These are phyloP conservation scores for Withania somnifera DNA, from an alignment of 305 asterid genomes.

Conservation along the genomic window DNA sequence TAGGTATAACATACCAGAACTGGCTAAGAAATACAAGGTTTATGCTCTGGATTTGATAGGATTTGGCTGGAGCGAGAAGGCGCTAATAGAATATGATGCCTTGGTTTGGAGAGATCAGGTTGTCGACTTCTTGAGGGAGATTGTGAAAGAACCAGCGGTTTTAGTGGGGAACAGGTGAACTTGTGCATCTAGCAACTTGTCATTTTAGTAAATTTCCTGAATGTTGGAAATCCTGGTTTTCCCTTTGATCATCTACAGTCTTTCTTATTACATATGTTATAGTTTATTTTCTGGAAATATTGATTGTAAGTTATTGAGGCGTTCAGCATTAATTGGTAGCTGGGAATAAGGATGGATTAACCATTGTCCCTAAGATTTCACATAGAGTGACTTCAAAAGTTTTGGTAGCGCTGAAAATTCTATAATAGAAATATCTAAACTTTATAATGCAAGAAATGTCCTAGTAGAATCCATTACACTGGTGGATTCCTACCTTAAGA, in stretches of 20 bases:
- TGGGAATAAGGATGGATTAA: not conserved
- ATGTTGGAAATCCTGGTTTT: not conserved
- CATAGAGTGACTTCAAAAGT: not conserved
- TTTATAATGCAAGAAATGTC: not conserved
- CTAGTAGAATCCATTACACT: not conserved
- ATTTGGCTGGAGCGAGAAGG: slow-evolving; percentile 98
- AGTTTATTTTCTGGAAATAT: not conserved
- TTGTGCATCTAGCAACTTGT: not conserved
- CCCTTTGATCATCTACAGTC: not conserved
- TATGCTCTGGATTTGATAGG: slow-evolving; percentile 93
- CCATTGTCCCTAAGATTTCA: not conserved
- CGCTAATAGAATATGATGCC: slow-evolving; percentile 82
- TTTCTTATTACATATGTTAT: not conserved
- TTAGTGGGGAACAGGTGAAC: slow-evolving; percentile 89
- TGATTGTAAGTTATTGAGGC: not conserved
- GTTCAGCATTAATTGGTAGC: not conserved
- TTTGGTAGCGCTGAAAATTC: not conserved
- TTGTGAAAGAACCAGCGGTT: slow-evolving; percentile 79
- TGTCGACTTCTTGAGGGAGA: slow-evolving; percentile 69
- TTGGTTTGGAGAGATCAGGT: slow-evolving; percentile 91
- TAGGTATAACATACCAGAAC: slow-evolving; percentile 87
- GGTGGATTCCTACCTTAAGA: not conserved
- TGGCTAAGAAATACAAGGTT: slow-evolving; percentile 78
- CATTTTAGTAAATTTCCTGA: not conserved
- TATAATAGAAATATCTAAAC: not conserved